Evolutionary conservation across 345 rosid genomes (phyloP).

Genomic region (Aquilaria yunnanensis): DNA sequence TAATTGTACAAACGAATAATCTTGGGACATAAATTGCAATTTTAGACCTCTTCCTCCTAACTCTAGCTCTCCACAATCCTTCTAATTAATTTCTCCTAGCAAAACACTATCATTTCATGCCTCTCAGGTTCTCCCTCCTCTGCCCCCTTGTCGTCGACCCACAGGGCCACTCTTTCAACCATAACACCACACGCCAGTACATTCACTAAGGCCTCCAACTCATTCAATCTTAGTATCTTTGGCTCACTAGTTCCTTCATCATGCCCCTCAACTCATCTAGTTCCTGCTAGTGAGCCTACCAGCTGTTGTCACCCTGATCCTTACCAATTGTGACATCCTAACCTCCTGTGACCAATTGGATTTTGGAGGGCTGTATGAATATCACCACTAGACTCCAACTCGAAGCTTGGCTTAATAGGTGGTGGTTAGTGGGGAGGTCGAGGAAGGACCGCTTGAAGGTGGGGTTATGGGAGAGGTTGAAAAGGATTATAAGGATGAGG

Average conservation of each 20-base stretch:
- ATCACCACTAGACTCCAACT: slow-evolving; percentile 54
- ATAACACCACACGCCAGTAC: slow-evolving; percentile 38
- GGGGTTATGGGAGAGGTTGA: slow-evolving; percentile 56
- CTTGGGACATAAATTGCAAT: too few species aligned
- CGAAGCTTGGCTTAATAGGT: slow-evolving; percentile 34
- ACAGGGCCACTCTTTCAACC: not conserved
- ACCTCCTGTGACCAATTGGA: slow-evolving; percentile 61
- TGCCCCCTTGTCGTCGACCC: slow-evolving; percentile 20
- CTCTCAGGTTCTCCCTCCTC: slow-evolving; percentile 56
- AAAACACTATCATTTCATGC: slow-evolving; percentile 41
- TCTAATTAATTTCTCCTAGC: slow-evolving; percentile 12
- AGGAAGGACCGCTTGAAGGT: slow-evolving; percentile 40
- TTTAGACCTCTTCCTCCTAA: slow-evolving; percentile 11
- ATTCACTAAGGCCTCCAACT: slow-evolving; percentile 66
- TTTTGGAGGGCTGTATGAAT: slow-evolving; percentile 68
- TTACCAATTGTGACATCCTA: slow-evolving; percentile 45
- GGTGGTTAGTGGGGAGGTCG: slow-evolving; percentile 32
- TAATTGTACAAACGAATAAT: too few species aligned
- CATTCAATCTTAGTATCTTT: slow-evolving; percentile 54
- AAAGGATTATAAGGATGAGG: slow-evolving; percentile 39
- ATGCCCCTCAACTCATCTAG: slow-evolving; percentile 50
- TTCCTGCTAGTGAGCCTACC: slow-evolving; percentile 62
- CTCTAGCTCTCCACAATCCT: slow-evolving; percentile 9
- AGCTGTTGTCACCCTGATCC: slow-evolving; percentile 26
- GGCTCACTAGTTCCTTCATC: slow-evolving; percentile 37